Conservation (phyloP, 176 grass and related monocot species). For the Microstegium vimineum region DNA sequence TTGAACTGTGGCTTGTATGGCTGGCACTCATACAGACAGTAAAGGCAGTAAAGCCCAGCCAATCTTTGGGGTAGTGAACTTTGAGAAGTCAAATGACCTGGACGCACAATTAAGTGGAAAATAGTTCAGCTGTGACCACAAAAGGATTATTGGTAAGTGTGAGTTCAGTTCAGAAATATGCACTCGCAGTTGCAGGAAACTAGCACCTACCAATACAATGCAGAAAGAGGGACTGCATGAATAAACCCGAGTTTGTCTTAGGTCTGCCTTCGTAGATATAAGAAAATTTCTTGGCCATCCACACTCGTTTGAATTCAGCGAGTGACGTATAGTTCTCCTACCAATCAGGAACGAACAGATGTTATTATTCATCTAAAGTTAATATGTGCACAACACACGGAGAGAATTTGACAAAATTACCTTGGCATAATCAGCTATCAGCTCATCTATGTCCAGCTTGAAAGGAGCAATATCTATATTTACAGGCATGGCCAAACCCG, state of each 20-base stretch:
- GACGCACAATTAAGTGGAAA: slow-evolving; percentile 30
- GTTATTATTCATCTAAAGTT: background rate
- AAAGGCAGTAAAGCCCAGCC: slow-evolving; percentile 88
- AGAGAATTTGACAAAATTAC: slow-evolving; percentile 28
- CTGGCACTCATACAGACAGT: slow-evolving; percentile 87
- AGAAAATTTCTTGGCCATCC: slow-evolving; percentile 77
- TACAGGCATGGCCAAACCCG: background rate
- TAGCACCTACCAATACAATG: slow-evolving; percentile 54
- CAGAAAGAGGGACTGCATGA: slow-evolving; percentile 84
- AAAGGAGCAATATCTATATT: slow-evolving; percentile 69
- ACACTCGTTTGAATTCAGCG: slow-evolving; percentile 59
- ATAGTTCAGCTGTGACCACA: slow-evolving; percentile 4
- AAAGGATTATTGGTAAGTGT: background rate
- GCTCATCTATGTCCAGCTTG: slow-evolving; percentile 86
- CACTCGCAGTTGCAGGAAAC: background rate
- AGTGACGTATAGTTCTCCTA: slow-evolving; percentile 53
- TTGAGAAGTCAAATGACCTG: slow-evolving; percentile 66
- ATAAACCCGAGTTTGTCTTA: slow-evolving; percentile 57
- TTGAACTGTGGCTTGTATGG: slow-evolving; percentile 79
- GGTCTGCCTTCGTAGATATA: slow-evolving; percentile 75
- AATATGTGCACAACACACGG: background rate
- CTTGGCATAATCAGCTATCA: slow-evolving; percentile 53
- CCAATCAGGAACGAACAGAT: background rate
- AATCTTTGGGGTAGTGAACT: slow-evolving; percentile 51
- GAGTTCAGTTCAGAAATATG: background rate